phyloP scores from a whole-genome alignment of 371 early-diverging fungal genomes.

The Globomyces sp. region DNA sequence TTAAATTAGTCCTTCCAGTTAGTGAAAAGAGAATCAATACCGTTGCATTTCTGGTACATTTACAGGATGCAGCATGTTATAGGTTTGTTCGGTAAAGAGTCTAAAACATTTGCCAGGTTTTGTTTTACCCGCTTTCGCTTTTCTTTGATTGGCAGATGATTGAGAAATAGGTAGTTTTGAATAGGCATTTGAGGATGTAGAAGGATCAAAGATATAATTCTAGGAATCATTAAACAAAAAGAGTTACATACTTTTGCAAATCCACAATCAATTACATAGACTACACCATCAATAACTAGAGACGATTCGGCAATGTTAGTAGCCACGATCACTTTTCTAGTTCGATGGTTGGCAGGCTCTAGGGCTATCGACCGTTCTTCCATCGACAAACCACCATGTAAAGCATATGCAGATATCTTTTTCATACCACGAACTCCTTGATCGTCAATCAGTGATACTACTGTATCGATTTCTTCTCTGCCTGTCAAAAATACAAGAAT shows the following conservation, averaged over 20 bases:
- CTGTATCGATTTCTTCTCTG: constrained; percentile 75
- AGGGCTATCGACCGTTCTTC: constrained; percentile 44
- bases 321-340: constrained; percentile 58
- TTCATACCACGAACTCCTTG: constrained; percentile 28
- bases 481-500: constrained; percentile 86
- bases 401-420: neutral
- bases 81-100: constrained; percentile 60
- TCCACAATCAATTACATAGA: constrained; percentile 87
- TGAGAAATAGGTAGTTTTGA: constrained; percentile 71
- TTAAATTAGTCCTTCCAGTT: constrained; percentile 32
- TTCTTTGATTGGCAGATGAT: constrained; percentile 66
- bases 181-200: constrained; percentile 15
- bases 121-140: constrained; percentile 61
- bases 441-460: constrained; percentile 50
- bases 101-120: constrained; percentile 60
- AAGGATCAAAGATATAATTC: too few relatives aligned
- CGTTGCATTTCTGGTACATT: constrained; percentile 62
- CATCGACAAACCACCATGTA: neutral
- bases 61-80: constrained; percentile 41
- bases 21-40: neutral
- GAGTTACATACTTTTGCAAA: constrained; percentile 83
- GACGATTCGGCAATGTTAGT: constrained; percentile 74
- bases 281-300: constrained; percentile 39
- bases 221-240: constrained; percentile 18
- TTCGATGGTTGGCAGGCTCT: constrained; percentile 34